Evolutionary conservation across 345 rosid genomes (phyloP), one percentile per base, ranked within the genome.

Genomic region (Citrus australasica): DNA sequence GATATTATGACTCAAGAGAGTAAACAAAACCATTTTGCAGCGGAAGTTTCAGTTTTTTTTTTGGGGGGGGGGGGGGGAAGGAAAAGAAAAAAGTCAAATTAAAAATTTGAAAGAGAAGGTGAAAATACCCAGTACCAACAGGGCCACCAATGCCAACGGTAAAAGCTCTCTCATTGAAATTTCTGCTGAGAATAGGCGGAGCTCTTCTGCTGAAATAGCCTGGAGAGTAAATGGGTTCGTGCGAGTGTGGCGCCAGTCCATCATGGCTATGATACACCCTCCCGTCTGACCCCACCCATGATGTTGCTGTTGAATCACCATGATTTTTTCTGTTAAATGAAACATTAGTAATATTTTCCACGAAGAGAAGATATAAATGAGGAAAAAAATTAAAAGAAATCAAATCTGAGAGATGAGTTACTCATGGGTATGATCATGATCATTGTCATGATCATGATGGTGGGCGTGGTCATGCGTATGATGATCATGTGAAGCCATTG

Each of bases 71-170:
- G 6, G 35, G 7, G 37, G 7, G 37, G 37, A 0, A 33, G 0
- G 6, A 5, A 35, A 46, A 13, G 0, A 46, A 13, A 46, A 46
- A 46, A 13, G 16, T 46, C 17, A 46, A 46, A 25, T 9, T 27
- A 21, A 21, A 51, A 60, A 46, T 46, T 24, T 75, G 56, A n/a
- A 71, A 71, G 62, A 67, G 65, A 73, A 30, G 1, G 40, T 46
- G 64, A 62, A 58, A 48, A 72, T 92, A 94, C 98, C 98, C 98
- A 24, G 99, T 94, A 67, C 98, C 99, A 69, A 94, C 98, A 78
- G 97, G 99, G 48, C 99, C 98, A 32, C 98, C 99, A 71, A 96
- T 96, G 62, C 99, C 98, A 73, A 94, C 88, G 38, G 97, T 96
- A 80, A 96, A 94, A 70, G 98, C 99, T 82, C 99, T 84, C 85